These are phyloP conservation scores for Helichrysum umbraculigerum DNA, from an alignment of 129 eudicot genomes.

Conservation along the genomic window DNA sequence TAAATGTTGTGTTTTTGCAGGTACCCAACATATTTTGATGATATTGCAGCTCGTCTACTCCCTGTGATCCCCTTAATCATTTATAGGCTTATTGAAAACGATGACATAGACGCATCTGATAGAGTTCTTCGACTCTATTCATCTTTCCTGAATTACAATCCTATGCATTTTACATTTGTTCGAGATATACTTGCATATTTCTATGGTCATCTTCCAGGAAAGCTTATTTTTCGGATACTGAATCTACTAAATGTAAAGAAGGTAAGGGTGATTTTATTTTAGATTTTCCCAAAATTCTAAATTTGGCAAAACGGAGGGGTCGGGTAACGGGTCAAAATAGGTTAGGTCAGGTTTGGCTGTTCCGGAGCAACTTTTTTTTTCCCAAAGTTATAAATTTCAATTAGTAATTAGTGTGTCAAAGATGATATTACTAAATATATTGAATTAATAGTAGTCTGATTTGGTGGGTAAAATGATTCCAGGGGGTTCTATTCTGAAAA, in stretches of 20 bases:
- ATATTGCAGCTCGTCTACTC: conserved; percentile 87
- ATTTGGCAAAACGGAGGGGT: background rate
- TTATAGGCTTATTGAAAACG: conserved; percentile 89
- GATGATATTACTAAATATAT: background rate
- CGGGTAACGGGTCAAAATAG: conserved; percentile 4
- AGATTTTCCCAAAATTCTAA: background rate
- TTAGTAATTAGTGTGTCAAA: background rate
- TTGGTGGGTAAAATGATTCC: background rate
- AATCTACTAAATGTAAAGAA: conserved; percentile 77
- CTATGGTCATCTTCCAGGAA: conserved; percentile 91
- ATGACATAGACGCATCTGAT: conserved; percentile 84
- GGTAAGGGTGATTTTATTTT: conserved; percentile 39
- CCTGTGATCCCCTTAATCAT: conserved; percentile 89
- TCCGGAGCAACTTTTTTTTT: background rate
- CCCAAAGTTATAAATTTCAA: background rate
- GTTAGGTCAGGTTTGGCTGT: background rate
- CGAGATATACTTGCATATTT: conserved; percentile 97
- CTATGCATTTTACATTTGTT: conserved; percentile 85
- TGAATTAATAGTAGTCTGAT: background rate
- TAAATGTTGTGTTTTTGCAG: conserved; percentile 38
- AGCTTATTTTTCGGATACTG: conserved; percentile 79
- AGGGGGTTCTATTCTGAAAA: background rate
- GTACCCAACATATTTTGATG: conserved; percentile 90
- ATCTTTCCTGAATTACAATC: conserved; percentile 76
- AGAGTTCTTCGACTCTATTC: conserved; percentile 85